Percentiles rank a stretch among this genome's conserved stretches.
These are phyloP conservation scores for Tetrapisispora arboricola DNA, from an alignment of 805 yeast species.

Conservation along the genomic window DNA sequence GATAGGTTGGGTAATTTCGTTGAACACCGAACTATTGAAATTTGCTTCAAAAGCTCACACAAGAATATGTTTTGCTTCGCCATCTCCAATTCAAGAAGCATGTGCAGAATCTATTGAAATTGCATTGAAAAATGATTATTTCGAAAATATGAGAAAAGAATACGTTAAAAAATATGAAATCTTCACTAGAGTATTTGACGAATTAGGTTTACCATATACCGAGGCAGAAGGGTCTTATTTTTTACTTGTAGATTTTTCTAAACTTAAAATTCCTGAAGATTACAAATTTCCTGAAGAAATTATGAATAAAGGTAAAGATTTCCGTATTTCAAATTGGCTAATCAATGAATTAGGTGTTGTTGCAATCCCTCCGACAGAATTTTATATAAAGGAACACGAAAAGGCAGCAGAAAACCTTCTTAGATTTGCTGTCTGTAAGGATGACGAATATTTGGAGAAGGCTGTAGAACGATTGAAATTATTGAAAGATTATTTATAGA, in stretches of 20 bases:
- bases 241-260: slow-evolving; percentile 76
- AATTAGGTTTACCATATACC: slow-evolving; percentile 81
- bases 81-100: slow-evolving; percentile 90
- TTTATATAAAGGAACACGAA: slow-evolving; percentile 61
- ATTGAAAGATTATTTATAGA: slow-evolving; percentile 45
- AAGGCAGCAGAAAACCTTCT: slow-evolving; percentile 72
- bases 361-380: slow-evolving; percentile 96
- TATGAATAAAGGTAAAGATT: slow-evolving; percentile 64
- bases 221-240: slow-evolving; percentile 91
- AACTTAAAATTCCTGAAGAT: slow-evolving; percentile 66
- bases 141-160: slow-evolving; percentile 53
- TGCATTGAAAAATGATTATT: slow-evolving; percentile 57
- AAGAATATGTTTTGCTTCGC: slow-evolving; percentile 83
- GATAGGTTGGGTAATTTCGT: slow-evolving; percentile 88
- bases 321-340: slow-evolving; percentile 84
- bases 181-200: slow-evolving; percentile 72
- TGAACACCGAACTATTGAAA: slow-evolving; percentile 61
- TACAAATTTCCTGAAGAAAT: slow-evolving; percentile 67
- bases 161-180: slow-evolving; percentile 65
- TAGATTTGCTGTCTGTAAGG: slow-evolving; percentile 95
- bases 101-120: slow-evolving; percentile 63
- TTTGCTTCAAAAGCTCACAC: slow-evolving; percentile 87
- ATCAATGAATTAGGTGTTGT: slow-evolving; percentile 90
- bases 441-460: slow-evolving; percentile 64
- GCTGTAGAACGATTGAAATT: slow-evolving; percentile 70